Evolutionary conservation across 2,329 filamentous ascomycete species (phyloP).

Genomic region (Dothideomycetes sp.): DNA sequence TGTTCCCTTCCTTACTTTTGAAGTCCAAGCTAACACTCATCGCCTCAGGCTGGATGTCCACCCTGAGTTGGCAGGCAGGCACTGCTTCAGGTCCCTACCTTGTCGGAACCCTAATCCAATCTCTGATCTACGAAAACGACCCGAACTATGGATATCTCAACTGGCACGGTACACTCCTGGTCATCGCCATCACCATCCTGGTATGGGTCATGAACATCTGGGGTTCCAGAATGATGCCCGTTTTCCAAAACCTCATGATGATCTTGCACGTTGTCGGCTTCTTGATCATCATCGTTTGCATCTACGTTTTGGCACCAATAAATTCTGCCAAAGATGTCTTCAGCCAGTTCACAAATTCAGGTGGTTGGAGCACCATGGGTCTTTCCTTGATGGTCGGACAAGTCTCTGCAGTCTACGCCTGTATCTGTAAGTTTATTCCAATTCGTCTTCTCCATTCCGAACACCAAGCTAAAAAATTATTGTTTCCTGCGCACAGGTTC

Average conservation of each 20-base stretch:
- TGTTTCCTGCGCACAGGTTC: conserved; percentile 17
- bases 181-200: conserved; percentile 39
- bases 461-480: too few species aligned
- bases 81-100: conserved; percentile 28
- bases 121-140: conserved; percentile 27
- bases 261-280: conserved; percentile 44
- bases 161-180: conserved; percentile 44
- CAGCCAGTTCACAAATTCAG: conserved; percentile 39
- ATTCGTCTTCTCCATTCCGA: not conserved
- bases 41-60: conserved; percentile 27
- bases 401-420: conserved; percentile 11
- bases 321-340: conserved; percentile 37
- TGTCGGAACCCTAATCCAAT: conserved; percentile 28
- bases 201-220: conserved; percentile 36
- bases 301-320: conserved; percentile 35
- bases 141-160: conserved; percentile 21
- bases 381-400: conserved; percentile 37
- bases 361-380: conserved; percentile 35
- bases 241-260: conserved; percentile 31
- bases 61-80: conserved; percentile 29
- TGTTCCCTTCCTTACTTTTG: conserved; percentile 24
- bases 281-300: conserved; percentile 42
- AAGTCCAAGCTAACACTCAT: conserved; percentile 19
- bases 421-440: conserved; percentile 13
- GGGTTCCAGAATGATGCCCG: conserved; percentile 27